Base-by-base conservation (phyloP, 1,284 basidiomycete species). In the Thecaphora frezii region DNA sequence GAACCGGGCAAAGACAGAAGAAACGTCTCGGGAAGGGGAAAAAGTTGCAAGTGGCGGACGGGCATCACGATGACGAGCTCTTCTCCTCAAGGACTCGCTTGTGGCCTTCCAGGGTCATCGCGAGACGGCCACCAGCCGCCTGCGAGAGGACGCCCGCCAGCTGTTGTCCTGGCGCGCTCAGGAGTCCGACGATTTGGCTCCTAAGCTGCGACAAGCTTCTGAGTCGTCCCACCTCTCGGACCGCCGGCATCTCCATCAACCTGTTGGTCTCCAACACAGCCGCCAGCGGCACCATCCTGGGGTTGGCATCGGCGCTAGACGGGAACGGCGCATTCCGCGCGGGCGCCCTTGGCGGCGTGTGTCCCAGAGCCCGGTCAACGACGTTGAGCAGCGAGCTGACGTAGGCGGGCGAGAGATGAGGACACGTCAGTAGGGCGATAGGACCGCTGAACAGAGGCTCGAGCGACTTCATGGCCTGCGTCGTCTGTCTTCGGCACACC, bases 111-210 rank as follows among this genome's bases (percentile, higher is more conserved):
- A 78, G 62, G 23, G 75, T 74, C 40, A 69, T 22, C 1, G 70
- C 66, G 12, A 78, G 58, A 33, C 46, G 46, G 26, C 56, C 62
- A 36, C 76, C 76, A 16, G 51, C 42, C 1, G 75, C 76, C 52
- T 71, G 69, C 26, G 49, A 55, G 18, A 78, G 63, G 24, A 74
- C 55, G 36, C 65, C 64, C 5, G 71, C 69, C 30, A 78, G 45
- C 59, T 73, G 69, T 47, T 66, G 58, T 4, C 52, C 66, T 4
- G 75, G 72, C 24, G 61, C 51, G 23, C 64, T 65, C 36, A 78
- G 59, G 46, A 78, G 44, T 18, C 74, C 76, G 19, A 78, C 68
- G 45, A 77, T 66, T 64, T 78, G 76, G 8, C 69, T 54, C 25
- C 70, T 53, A 16, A 78, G 50, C 46, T 54, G 59, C 42, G 61